Base-by-base conservation (phyloP, 441 rosid species). In the Dalechampia spathulata region DNA sequence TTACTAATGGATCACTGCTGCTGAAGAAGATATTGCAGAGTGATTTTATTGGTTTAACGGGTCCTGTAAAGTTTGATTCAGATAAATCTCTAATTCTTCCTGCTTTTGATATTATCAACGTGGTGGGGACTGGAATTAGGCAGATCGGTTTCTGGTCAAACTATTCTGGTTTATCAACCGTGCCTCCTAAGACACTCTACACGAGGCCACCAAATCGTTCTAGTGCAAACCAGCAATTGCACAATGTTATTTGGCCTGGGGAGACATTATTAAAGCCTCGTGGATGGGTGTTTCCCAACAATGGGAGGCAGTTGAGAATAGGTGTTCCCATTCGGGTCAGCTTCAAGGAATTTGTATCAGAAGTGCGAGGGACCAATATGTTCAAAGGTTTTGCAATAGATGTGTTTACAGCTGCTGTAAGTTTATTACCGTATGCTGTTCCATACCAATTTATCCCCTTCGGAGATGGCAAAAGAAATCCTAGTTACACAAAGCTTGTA, bases 361-460 rank as follows among this genome's bases (percentile, higher is more conserved):
- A 61, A 69, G 77, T 70, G 26, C 80, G 44, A 16, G 88, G 85
- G 64, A 76, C 82, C 5, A 66, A 81, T 44, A 69, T 43, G 53
- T 84, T 86, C 76, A 78, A 83, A 70, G 99, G 99, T 17, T 89
- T 79, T 63, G 89, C 94, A 64, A 80, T 92, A 57, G 99, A 92
- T 72, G 96, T 92, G 4, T 85, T 92, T 68, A 66, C 71, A 45
- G 85, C 94, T 70, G 99, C 96, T 11, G 60, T 83, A 37, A 80
- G 72, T 55, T 77, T 89, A 55, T 74, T 92, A 52, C 96, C 97
- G 0, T 89, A 92, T 10, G 83, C 92, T 55, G 88, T 92, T 57
- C 90, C 94, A 0, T 71, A 78, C 60, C 75, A 70, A 64, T 86
- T 84, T 65, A 14, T 86, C 22, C 77, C 96, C 60, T 86, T 68